These are phyloP conservation scores for Pugionium cornutum DNA, from an alignment of 345 rosid genomes.

Conservation along the genomic window DNA sequence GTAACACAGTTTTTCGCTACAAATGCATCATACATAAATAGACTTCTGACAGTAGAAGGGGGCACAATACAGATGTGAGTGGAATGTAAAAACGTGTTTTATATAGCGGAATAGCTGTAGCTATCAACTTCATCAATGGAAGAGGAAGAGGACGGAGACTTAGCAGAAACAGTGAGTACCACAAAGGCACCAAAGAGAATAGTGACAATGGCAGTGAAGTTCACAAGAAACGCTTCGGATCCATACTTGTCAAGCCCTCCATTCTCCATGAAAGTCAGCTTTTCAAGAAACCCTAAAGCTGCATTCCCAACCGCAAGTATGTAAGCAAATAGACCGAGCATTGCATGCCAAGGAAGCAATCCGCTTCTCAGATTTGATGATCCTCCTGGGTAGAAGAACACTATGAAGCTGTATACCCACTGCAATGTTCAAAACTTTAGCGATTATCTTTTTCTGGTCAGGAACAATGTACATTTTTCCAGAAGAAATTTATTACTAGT, in stretches of 20 bases:
- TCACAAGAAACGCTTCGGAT: constrained; percentile 81
- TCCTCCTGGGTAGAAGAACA: constrained; percentile 86
- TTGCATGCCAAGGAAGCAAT: constrained; percentile 77
- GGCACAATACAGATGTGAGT: constrained; percentile 7
- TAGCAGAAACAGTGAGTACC: constrained; percentile 52
- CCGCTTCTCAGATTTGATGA: constrained; percentile 44
- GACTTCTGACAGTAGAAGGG: neutral
- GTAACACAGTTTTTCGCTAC: neutral
- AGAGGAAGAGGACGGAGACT: constrained; percentile 34
- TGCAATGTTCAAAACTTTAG: constrained; percentile 36
- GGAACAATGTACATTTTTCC: neutral
- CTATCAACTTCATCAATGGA: constrained; percentile 43
- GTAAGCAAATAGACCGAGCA: constrained; percentile 63
- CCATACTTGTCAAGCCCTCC: constrained; percentile 74
- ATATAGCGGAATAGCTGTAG: constrained; percentile 56
- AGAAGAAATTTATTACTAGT: too few relatives aligned
- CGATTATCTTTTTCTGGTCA: constrained; percentile 1
- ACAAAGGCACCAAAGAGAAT: constrained; percentile 72
- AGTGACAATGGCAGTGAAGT: constrained; percentile 79
- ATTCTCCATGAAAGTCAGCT: constrained; percentile 83
- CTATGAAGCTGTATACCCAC: constrained; percentile 83
- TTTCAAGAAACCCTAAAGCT: constrained; percentile 72
- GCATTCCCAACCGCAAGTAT: constrained; percentile 67
- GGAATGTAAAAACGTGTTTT: constrained; percentile 18
- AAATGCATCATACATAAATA: constrained; percentile 12